A percentile compares a stretch with the other conserved stretches of the same genome.
These are phyloP conservation scores for Cladorrhinum sp. DNA, from an alignment of 2,329 filamentous ascomycete genomes.

Conservation along the genomic window DNA sequence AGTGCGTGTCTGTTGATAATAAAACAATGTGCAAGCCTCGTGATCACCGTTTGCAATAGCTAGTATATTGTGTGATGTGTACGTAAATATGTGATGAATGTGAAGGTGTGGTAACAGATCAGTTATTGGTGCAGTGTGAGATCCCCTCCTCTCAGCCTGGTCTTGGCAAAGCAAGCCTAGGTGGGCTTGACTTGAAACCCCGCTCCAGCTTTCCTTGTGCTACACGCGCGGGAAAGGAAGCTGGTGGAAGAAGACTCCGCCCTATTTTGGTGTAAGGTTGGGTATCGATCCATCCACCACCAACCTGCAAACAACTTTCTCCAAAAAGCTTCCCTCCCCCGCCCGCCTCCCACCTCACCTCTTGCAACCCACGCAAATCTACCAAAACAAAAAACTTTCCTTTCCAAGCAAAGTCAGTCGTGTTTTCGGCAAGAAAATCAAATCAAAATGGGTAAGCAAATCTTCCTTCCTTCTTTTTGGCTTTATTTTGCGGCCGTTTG, in stretches of 20 bases:
- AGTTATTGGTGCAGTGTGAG: too few species aligned
- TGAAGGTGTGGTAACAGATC: too few species aligned
- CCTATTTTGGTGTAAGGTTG: slow-evolving; percentile 3
- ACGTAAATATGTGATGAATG: too few species aligned
- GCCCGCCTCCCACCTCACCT: neutral
- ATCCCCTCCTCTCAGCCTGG: too few species aligned
- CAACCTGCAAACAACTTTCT: slow-evolving; percentile 12
- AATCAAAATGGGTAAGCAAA: slow-evolving; percentile 24
- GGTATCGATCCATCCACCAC: slow-evolving; percentile 15
- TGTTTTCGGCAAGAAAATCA: too few species aligned
- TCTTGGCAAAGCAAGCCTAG: too few species aligned
- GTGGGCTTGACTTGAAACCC: too few species aligned
- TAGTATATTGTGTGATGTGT: too few species aligned
- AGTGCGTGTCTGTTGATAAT: too few species aligned
- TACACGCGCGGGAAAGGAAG: neutral
- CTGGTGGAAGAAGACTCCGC: neutral
- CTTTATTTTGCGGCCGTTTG: neutral
- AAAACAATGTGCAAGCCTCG: too few species aligned
- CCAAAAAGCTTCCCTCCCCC: slow-evolving; percentile 8
- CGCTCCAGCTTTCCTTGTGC: neutral
- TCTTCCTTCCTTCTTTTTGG: slow-evolving; percentile 6
- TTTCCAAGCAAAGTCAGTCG: neutral
- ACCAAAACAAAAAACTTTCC: neutral
- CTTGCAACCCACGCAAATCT: neutral
- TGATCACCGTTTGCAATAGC: too few species aligned